Evolutionary conservation across 2,329 filamentous ascomycete genomes (phyloP).

Genomic region (Xylariaceae sp.): DNA sequence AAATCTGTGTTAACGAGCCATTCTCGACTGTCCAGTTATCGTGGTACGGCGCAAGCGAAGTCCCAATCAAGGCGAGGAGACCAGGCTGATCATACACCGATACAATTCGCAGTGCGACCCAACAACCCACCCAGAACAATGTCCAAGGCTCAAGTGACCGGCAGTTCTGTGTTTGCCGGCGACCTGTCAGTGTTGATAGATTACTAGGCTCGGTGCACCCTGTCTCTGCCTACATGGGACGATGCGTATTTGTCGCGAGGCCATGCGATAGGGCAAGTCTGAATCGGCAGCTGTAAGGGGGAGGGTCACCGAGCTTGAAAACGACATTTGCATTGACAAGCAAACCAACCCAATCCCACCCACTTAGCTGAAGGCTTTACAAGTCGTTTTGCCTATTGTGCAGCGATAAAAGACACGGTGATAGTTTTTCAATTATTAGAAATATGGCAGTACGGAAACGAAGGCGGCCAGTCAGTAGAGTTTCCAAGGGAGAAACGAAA

Average conservation of each 20-base stretch:
- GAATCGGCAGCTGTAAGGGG: constrained; percentile 15
- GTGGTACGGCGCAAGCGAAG: constrained; percentile 14
- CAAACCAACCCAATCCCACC: not conserved
- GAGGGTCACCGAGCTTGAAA: not conserved
- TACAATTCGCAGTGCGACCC: constrained; percentile 6
- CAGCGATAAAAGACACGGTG: no score
- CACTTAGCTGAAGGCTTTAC: constrained; percentile 18
- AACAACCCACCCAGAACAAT: not conserved
- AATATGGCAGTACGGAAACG: no score
- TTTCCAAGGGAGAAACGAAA: no score
- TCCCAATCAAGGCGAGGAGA: not conserved
- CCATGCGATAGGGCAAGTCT: constrained; percentile 14
- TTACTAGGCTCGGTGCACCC: constrained; percentile 1
- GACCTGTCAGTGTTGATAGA: not conserved
- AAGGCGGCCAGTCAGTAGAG: no score
- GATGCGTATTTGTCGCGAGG: constrained; percentile 23
- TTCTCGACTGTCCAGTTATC: not conserved
- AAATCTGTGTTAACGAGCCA: not conserved
- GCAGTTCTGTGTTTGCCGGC: no score
- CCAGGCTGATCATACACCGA: not conserved
- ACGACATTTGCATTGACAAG: not conserved
- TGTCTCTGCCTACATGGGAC: not conserved
- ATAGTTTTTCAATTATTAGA: no score
- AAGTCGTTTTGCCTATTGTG: not conserved
- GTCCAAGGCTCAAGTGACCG: not conserved